Percentiles rank a stretch among this genome's conserved stretches.
Conservation (phyloP, 75 land plant genomes). For the Adiantum capillusveneris region DNA sequence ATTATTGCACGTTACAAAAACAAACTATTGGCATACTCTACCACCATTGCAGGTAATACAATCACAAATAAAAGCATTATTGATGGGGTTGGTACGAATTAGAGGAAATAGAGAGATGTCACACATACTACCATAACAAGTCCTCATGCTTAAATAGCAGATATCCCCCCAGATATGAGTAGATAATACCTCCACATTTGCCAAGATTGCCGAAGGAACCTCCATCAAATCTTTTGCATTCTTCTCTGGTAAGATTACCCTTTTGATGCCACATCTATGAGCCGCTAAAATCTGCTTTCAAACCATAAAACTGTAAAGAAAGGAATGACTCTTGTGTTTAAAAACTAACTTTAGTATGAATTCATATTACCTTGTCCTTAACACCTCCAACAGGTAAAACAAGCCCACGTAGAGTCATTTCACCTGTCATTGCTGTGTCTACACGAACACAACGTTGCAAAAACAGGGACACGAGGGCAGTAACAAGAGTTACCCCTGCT, state of each 20-base stretch:
- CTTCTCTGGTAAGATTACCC: slow-evolving; percentile 90
- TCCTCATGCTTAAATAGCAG: too few relatives aligned
- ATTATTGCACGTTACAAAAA: too few relatives aligned
- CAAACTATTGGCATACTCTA: too few relatives aligned
- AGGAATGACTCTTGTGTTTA: neutral
- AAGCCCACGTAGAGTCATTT: slow-evolving; percentile 88
- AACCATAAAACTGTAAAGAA: neutral
- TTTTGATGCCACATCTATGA: slow-evolving; percentile 88
- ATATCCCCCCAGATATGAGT: too few relatives aligned
- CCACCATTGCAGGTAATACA: too few relatives aligned
- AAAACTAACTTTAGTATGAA: neutral
- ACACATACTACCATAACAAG: too few relatives aligned
- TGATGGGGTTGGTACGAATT: too few relatives aligned
- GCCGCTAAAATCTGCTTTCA: slow-evolving; percentile 81
- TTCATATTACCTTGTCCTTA: slow-evolving; percentile 75
- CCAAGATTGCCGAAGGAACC: slow-evolving; percentile 73
- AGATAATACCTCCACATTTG: slow-evolving; percentile 86
- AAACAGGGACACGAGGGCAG: slow-evolving; percentile 83
- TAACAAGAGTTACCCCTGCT: slow-evolving; percentile 92
- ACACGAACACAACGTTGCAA: slow-evolving; percentile 61
- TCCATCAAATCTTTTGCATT: slow-evolving; percentile 88
- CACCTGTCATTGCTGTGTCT: slow-evolving; percentile 99
- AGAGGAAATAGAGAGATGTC: too few relatives aligned
- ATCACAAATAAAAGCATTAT: too few relatives aligned
- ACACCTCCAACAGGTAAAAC: slow-evolving; percentile 95